A percentile compares a stretch with the other conserved stretches of the same genome.
Conservation (phyloP, 306 rosid genomes). For the Elaeagnus macrophylla region DNA sequence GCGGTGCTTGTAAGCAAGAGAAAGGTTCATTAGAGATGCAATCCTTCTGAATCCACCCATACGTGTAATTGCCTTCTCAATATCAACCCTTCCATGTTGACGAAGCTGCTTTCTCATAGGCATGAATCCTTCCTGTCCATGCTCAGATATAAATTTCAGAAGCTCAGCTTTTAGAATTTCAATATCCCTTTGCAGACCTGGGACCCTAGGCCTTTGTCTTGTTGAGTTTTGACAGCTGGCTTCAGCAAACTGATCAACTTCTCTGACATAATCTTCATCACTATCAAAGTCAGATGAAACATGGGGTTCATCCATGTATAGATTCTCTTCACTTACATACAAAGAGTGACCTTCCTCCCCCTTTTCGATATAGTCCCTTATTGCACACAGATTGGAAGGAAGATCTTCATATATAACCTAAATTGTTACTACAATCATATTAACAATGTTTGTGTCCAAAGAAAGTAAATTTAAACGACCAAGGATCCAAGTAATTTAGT, state of each 20-base stretch:
- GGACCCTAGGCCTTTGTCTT: constrained; percentile 56
- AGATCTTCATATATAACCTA: constrained; percentile 93
- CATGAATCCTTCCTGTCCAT: constrained; percentile 93
- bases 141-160: constrained; percentile 56
- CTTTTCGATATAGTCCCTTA: constrained; percentile 66
- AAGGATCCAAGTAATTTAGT: not conserved
- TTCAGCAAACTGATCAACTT: constrained; percentile 20
- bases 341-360: constrained; percentile 21
- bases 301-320: constrained; percentile 25
- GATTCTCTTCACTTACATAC: constrained; percentile 25
- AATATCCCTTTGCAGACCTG: constrained; percentile 75
- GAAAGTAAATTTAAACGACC: not conserved
- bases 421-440: constrained; percentile 3
- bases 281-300: constrained; percentile 20
- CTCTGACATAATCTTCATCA: constrained; percentile 18
- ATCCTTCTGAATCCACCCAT: constrained; percentile 90
- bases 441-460: constrained; percentile 8
- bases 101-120: constrained; percentile 94
- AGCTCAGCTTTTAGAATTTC: constrained; percentile 70
- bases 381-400: constrained; percentile 80
- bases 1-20: constrained; percentile 77
- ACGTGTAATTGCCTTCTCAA: constrained; percentile 78
- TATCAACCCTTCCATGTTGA: constrained; percentile 68
- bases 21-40: constrained; percentile 67
- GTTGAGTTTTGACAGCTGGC: constrained; percentile 25